Base-by-base conservation (phyloP, 441 rosid genomes). In the Erysimum pusillum region DNA sequence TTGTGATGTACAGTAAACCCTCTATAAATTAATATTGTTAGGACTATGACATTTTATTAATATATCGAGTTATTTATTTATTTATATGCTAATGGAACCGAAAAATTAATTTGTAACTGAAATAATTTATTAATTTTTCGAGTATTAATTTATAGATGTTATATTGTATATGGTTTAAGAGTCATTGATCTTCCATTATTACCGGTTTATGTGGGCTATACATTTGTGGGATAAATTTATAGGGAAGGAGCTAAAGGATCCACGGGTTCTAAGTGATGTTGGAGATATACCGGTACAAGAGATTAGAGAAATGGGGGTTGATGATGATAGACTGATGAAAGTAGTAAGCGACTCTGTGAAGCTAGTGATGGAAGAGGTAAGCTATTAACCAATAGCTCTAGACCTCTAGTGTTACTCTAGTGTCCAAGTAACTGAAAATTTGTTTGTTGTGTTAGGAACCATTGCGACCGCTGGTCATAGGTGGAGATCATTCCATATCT, bases 211-310 rank as follows among this genome's bases (percentile, higher is more conserved):
- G 35, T 15, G 17, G 7, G 7, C n/a, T n/a, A n/a, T n/a, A n/a
- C n/a, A 22, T 13, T 20, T 20, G 46, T 61, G 36, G 46, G 7
- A 45, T 70, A 67, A 42, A 45, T 14, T 14, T 80, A 76, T 85
- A 93, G 98, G 98, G 76, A 93, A 93, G 83, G 88, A 89, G 81
- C 80, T 96, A 42, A 88, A 86, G 73, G 99, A 96, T 73, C 97
- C 97, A 2, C 85, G 94, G 45, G 97, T 96, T 69, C 83, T 96
- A 57, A 96, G 96, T 56, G 98, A 96, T 85, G 97, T 93, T 48
- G 97, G 98, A 2, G 99, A 96, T 79, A 94, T 93, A 56, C 99
- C 98, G 0, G 93, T 96, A 41, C 99, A 96, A 82, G 99, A 93
- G 80, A 93, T 96, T 80, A 94, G 98, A 78, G 99, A 96, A 96